Evolutionary conservation across 805 yeast species (phyloP), one percentile per base, ranked within the genome.

Genomic region (Wickerhamiella lipophila): DNA sequence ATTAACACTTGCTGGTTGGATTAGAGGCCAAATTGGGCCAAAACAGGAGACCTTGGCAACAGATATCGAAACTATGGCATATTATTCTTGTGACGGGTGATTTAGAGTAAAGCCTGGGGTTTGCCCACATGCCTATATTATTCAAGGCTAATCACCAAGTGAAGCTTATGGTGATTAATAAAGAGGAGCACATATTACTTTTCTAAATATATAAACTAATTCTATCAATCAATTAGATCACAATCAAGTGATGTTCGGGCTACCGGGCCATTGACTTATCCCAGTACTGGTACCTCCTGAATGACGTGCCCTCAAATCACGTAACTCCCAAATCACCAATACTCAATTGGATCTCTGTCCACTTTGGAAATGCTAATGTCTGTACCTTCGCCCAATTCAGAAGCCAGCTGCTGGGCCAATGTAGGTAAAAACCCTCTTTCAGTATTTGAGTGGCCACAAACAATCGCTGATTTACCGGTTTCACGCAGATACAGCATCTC

Each of bases 401-500:
- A 48, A 22, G 48, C 50, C 50, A 85, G 68, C 59, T 76, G 79
- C 21, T 61, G 51, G 62, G 74, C 71, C 56, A 84, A 68, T 1
- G 66, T 71, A 21, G 59, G 42, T 53, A 92, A 67, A 60, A 79
- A 92, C 0, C 94, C 95, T 50, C 98, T 71, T 64, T 92, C 98
- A 0, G 96, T 85, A 62, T 89, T 89, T 16, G 94, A 76, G 60
- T 92, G 98, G 58, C 89, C 89, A 58, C 94, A 83, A 2, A 78
- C 75, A 42, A 92, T 70, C 2, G 87, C 85, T 8, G 77, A 69
- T 15, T 77, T 69, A 0, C 95, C 95, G 13, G 68, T 58, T 57
- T 89, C 97, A 44, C 72, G 76, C 54, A 80, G 70, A 50, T 65
- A 75, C 35, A 92, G 71, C 8, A 83, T 81, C 62, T 92, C 96